Conservation (phyloP, 2,329 filamentous ascomycete species). For the Neofusicoccum sp. region DNA sequence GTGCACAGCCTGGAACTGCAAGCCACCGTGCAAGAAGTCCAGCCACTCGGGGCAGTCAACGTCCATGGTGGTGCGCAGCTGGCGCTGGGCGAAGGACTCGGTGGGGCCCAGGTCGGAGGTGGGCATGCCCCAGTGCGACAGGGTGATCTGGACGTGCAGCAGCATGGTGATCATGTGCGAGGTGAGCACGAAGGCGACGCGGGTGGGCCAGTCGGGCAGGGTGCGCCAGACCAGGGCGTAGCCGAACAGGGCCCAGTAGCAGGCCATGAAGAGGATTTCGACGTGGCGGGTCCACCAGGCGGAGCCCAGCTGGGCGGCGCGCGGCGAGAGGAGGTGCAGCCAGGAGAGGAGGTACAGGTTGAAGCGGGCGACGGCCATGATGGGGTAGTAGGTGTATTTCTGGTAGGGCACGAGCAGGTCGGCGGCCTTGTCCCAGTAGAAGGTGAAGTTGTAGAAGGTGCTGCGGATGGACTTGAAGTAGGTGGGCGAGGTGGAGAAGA, state of each 20-base stretch:
- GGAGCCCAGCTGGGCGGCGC: slow-evolving; percentile 70
- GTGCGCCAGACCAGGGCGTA: slow-evolving; percentile 74
- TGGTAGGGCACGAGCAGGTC: slow-evolving; percentile 71
- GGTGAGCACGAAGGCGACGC: slow-evolving; percentile 72
- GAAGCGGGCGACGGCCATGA: slow-evolving; percentile 79
- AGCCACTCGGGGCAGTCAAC: slow-evolving; percentile 85
- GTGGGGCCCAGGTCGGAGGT: slow-evolving; percentile 79
- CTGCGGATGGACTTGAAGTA: slow-evolving; percentile 72
- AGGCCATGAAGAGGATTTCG: slow-evolving; percentile 71
- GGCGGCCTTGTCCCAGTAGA: slow-evolving; percentile 74
- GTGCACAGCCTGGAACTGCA: slow-evolving; percentile 88
- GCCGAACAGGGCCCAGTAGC: slow-evolving; percentile 87
- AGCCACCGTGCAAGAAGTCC: slow-evolving; percentile 82
- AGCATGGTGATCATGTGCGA: slow-evolving; percentile 80
- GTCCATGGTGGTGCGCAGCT: slow-evolving; percentile 92
- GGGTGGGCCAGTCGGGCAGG: slow-evolving; percentile 66
- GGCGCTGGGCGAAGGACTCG: slow-evolving; percentile 86
- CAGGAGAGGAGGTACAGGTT: slow-evolving; percentile 83
- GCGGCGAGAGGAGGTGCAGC: slow-evolving; percentile 69
- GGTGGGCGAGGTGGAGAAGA: slow-evolving; percentile 83
- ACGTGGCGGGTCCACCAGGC: slow-evolving; percentile 82
- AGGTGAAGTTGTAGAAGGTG: slow-evolving; percentile 78
- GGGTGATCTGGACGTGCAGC: slow-evolving; percentile 83
- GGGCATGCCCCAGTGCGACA: slow-evolving; percentile 92
- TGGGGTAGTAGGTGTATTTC: slow-evolving; percentile 77